Evolutionary conservation across 192 early-diverging fungal species (phyloP).

Genomic region (Pilobolus umbonatus): DNA sequence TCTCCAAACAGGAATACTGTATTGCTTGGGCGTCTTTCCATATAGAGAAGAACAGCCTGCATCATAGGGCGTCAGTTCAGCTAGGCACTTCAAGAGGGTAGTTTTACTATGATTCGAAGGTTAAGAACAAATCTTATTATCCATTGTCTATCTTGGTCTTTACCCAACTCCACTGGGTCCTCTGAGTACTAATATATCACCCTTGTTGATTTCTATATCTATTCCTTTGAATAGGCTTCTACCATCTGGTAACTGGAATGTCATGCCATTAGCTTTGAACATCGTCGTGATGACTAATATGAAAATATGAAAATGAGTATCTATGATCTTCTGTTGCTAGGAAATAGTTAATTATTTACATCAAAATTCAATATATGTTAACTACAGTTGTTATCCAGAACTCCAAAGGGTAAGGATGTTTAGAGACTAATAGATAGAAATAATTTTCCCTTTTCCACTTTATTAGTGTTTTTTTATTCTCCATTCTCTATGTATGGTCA

Average conservation of each 20-base stretch:
- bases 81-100: constrained; percentile 78
- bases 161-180: constrained; percentile 73
- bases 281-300: no score
- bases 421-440: no score
- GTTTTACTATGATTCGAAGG: constrained; percentile 53
- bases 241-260: constrained; percentile 32
- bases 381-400: neutral
- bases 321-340: neutral
- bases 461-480: no score
- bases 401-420: no score
- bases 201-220: constrained; percentile 42
- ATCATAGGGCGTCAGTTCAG: constrained; percentile 64
- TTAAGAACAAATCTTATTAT: neutral
- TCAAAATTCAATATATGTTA: neutral
- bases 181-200: constrained; percentile 56
- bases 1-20: constrained; percentile 71
- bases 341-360: neutral
- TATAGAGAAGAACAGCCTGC: constrained; percentile 52
- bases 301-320: neutral
- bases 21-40: constrained; percentile 47
- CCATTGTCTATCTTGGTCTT: neutral
- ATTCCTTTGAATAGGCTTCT: constrained; percentile 54
- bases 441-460: no score
- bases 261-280: constrained; percentile 5
- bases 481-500: no score